Percentiles rank a stretch among this genome's conserved stretches.
These are phyloP conservation scores for Cercophora scortea DNA, from an alignment of 495 filamentous ascomycete genomes.

Conservation along the genomic window DNA sequence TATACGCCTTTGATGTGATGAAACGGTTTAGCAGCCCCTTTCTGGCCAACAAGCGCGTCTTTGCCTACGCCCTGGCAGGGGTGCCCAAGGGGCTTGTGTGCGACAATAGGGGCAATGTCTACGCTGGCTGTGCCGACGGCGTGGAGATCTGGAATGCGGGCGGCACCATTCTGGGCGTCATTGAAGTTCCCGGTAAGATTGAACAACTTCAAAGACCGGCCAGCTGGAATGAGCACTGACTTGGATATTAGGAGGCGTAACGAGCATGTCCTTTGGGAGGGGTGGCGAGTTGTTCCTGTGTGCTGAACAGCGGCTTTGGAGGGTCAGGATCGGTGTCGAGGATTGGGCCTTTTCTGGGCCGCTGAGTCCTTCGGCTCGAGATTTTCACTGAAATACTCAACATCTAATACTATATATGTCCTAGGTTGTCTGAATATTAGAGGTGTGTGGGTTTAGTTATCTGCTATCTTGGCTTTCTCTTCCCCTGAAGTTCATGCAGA, in stretches of 20 bases:
- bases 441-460: too few species aligned
- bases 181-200: slow-evolving; percentile 25
- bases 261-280: slow-evolving; percentile 20
- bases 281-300: slow-evolving; percentile 22
- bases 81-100: slow-evolving; percentile 39
- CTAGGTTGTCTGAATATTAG: too few species aligned
- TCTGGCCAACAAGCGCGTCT: slow-evolving; percentile 41
- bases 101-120: slow-evolving; percentile 36
- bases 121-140: slow-evolving; percentile 40
- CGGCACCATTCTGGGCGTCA: slow-evolving; percentile 33
- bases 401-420: too few species aligned
- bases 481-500: too few species aligned
- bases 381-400: too few species aligned
- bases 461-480: too few species aligned
- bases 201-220: background rate
- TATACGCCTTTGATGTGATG: slow-evolving; percentile 29
- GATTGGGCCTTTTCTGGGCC: background rate
- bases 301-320: slow-evolving; percentile 23
- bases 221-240: background rate
- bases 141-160: slow-evolving; percentile 40
- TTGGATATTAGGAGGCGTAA: slow-evolving; percentile 16
- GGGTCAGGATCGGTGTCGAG: slow-evolving; percentile 1
- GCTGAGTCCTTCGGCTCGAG: background rate
- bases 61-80: slow-evolving; percentile 38
- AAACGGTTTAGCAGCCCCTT: slow-evolving; percentile 20